Evolutionary conservation across 768 basidiomycete genomes (phyloP).

Genomic region (Naganishia vaughanmartiniae): DNA sequence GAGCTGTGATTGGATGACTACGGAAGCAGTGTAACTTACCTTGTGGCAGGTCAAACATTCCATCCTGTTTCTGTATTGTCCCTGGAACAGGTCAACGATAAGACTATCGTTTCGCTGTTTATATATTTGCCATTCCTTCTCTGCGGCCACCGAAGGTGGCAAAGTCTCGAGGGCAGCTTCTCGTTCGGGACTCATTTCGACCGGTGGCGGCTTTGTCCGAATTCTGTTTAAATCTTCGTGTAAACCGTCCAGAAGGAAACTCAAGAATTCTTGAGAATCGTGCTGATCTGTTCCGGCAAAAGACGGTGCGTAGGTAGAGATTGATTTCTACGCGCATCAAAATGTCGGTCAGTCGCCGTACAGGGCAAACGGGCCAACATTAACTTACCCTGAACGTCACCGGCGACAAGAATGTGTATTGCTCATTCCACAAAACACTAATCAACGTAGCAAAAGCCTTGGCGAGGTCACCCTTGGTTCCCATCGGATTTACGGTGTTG

Average conservation of each 20-base stretch:
- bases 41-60: constrained; percentile 86
- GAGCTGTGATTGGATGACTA: background rate
- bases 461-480: constrained; percentile 79
- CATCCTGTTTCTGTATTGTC: constrained; percentile 86
- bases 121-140: constrained; percentile 90
- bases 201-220: constrained; percentile 65
- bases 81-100: constrained; percentile 96
- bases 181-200: constrained; percentile 66
- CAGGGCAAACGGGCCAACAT: background rate
- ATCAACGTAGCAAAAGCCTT: constrained; percentile 78
- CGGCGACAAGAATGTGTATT: constrained; percentile 77
- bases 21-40: constrained; percentile 55
- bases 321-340: constrained; percentile 56
- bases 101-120: constrained; percentile 84
- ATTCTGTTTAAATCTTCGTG: constrained; percentile 86
- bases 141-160: constrained; percentile 81
- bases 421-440: constrained; percentile 81
- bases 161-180: constrained; percentile 85
- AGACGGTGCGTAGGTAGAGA: constrained; percentile 63
- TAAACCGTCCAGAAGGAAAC: constrained; percentile 85
- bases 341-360: background rate
- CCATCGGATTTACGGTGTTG: constrained; percentile 79
- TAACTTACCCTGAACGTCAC: constrained; percentile 72
- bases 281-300: constrained; percentile 88
- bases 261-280: constrained; percentile 95